Evolutionary conservation across 345 rosid genomes (phyloP), one percentile per base, ranked within the genome.

Genomic region (Moricandia arvensis): DNA sequence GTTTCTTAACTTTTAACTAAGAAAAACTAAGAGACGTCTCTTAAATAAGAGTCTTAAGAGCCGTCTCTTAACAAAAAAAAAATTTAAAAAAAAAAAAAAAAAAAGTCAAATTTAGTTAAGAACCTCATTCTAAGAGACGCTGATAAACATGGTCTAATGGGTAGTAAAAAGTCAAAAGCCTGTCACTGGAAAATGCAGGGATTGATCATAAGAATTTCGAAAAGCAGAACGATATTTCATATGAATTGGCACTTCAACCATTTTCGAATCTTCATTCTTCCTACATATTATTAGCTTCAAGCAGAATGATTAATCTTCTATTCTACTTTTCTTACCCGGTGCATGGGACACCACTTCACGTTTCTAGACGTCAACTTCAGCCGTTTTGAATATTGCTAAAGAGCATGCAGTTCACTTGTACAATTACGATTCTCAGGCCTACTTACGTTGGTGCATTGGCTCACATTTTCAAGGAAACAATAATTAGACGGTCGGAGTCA

Each of bases 241-340:
- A 69, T 30, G 80, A 69, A 69, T 76, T 69, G 75, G 80, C 75
- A 76, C 64, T 63, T 76, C 70, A 70, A 53, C 30, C 75, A 53
- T 29, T 45, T 37, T 37, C 63, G 80, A 69, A 76, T 68, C 57
- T 76, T 61, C 74, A 68, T 13, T 69, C 75, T 68, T 53, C 53
- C 41, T 35, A 8, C 11, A 35, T 35, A 35, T 35, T 35, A 8
- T 35, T 8, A 35, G 8, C 41, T 35, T 35, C 41, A 35, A 35
- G 41, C 11, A 35, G 2, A 35, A 35, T 35, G 9, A 35, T 33
- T 33, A 33, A 33, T 33, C 35, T 34, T 53, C 31, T 35, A 7
- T 74, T 58, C 16, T 41, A 38, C 45, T 54, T 62, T 63, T 33
- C 24, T 7, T 11, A 60, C 59, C 47, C 60, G n/a, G n/a, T n/a